Conservation (phyloP, 495 filamentous ascomycete genomes). For the Coniosporium apollinis region DNA sequence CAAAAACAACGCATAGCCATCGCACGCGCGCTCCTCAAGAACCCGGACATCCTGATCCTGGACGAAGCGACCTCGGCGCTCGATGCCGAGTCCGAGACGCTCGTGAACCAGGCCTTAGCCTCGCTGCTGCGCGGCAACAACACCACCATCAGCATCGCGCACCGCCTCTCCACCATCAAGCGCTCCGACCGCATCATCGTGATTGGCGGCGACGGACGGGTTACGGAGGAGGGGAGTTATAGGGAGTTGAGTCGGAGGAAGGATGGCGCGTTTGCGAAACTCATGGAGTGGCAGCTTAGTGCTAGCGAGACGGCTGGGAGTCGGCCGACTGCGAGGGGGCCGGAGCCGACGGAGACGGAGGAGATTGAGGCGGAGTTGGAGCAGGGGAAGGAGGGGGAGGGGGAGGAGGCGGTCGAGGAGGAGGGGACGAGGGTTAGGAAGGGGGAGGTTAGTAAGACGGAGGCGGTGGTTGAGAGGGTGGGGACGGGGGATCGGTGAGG, state of each 20-base stretch:
- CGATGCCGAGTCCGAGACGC: slow-evolving; percentile 92
- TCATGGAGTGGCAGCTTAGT: slow-evolving; percentile 99
- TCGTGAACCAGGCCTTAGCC: slow-evolving; percentile 77
- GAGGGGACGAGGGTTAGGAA: slow-evolving; percentile 11
- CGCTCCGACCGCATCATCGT: slow-evolving; percentile 85
- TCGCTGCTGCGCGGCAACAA: slow-evolving; percentile 68
- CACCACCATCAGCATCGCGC: slow-evolving; percentile 93
- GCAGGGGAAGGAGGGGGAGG: slow-evolving; percentile 7
- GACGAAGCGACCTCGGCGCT: slow-evolving; percentile 69
- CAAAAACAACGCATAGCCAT: slow-evolving; percentile 98
- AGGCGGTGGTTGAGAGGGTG: slow-evolving; percentile 13
- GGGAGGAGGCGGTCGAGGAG: slow-evolving; percentile 13
- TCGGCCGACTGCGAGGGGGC: slow-evolving; percentile 2
- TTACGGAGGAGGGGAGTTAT: slow-evolving; percentile 82
- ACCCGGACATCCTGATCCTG: slow-evolving; percentile 89
- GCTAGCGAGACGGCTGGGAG: slow-evolving; percentile 29
- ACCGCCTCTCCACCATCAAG: slow-evolving; percentile 91
- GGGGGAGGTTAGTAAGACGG: slow-evolving; percentile 7
- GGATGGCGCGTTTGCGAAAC: slow-evolving; percentile 70
- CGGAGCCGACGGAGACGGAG: slow-evolving; percentile 23
- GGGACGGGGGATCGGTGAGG: slow-evolving; percentile 2
- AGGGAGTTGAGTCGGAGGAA: slow-evolving; percentile 50
- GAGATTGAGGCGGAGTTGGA: slow-evolving; percentile 14
- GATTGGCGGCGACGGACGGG: slow-evolving; percentile 62
- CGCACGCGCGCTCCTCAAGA: slow-evolving; percentile 82